Evolutionary conservation across 2,329 filamentous ascomycete species (phyloP).

Genomic region (Exophiala phaeomuriformis): DNA sequence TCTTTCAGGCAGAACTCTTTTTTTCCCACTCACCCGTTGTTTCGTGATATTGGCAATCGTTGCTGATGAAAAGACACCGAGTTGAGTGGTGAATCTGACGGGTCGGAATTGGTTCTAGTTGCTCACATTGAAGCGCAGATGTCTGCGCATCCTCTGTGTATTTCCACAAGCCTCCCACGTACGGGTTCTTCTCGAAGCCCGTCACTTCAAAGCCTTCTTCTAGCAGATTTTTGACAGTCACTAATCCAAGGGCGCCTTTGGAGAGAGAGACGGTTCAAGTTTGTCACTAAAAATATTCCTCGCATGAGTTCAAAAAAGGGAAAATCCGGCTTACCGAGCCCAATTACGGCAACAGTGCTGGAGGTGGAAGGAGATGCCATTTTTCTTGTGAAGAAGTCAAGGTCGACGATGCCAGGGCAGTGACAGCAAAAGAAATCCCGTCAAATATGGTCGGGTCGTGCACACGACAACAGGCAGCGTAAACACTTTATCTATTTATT

Average conservation of each 20-base stretch:
- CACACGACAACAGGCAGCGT: too few species aligned
- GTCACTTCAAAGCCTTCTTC: conserved; percentile 42
- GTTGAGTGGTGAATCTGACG: background rate
- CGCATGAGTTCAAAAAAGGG: too few species aligned
- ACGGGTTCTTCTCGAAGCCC: conserved; percentile 39
- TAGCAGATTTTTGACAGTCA: conserved; percentile 39
- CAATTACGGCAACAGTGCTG: too few species aligned
- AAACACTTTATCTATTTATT: too few species aligned
- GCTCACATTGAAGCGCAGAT: conserved; percentile 12
- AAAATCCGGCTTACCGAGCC: too few species aligned
- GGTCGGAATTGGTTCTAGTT: background rate
- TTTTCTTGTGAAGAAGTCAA: too few species aligned
- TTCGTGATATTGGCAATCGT: conserved; percentile 17
- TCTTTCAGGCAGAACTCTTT: background rate
- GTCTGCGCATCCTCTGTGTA: conserved; percentile 32
- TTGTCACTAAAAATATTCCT: too few species aligned
- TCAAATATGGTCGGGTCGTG: too few species aligned
- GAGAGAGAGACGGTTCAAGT: too few species aligned
- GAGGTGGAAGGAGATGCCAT: too few species aligned
- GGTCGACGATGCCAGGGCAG: too few species aligned
- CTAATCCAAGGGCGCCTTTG: conserved; percentile 32
- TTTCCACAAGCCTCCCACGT: conserved; percentile 42
- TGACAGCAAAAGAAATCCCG: too few species aligned
- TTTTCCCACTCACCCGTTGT: conserved; percentile 5
- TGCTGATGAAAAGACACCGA: background rate